Evolutionary conservation across 805 yeast genomes (phyloP), one percentile per base, ranked within the genome.

Genomic region (Blastobotrys muscicola): DNA sequence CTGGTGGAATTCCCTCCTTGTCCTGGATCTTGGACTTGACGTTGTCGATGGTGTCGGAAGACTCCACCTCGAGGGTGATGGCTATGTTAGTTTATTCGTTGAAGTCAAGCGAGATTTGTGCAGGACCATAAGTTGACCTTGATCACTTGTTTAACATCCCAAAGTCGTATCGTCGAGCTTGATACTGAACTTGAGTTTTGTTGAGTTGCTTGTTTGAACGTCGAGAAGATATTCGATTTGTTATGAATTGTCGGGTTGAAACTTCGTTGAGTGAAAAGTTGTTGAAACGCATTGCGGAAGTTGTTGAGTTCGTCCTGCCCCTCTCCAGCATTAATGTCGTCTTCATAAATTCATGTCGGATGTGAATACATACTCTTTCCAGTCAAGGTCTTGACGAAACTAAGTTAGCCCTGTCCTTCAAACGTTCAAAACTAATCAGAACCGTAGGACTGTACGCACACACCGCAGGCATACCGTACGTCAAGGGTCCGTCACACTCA

Each of bases 1-100:
- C 97, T 66, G 97, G 97, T 71, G 97, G 97, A 61, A 90, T 90
- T 69, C 97, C 97, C 74, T 90, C 97, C 81, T 89, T 89, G 82
- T 90, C 95, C 76, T 86, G 95, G 72, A 87, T 89, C 82, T 89
- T 89, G 69, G 95, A 80, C 80, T 89, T 87, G 80, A 87, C 96
- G 68, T 87, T 87, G 84, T 89, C 96, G 74, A 87, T 87, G 68
- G 96, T 86, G 82, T 87, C 97, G 65, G 95, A 85, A 62, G 96
- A 86, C 80, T 87, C 97, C 69, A 87, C 97, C 80, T 87, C 96
- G 66, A 87, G 83, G 81, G 96, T 87, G 76, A 87, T 86, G 71
- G 95, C 82, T 78, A 20, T 20, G 26, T 20, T 20, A 20, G 26
- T 20, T 20, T 20, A 20, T 20, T n/a, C 80, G 7, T 12, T 6